phyloP scores from a whole-genome alignment of 352 stramenopile genomes.

The Phytophthora pinifolia region DNA sequence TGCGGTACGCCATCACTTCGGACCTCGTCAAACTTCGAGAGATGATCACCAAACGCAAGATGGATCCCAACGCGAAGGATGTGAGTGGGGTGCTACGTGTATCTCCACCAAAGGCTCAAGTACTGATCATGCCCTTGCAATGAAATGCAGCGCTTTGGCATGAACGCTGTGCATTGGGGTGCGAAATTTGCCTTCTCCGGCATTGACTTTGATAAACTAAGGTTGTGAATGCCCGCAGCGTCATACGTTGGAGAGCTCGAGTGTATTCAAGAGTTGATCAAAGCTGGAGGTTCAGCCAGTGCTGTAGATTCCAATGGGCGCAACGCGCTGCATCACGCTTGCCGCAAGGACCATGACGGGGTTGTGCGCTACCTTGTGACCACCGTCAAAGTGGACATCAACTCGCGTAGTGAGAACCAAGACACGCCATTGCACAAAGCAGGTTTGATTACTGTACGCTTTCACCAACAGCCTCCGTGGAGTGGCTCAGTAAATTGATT shows the following conservation, averaged over 20 bases:
- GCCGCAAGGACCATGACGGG: constrained; percentile 68
- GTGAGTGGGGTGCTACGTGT: constrained; percentile 26
- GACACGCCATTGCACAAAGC: constrained; percentile 84
- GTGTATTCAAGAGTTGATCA: constrained; percentile 57
- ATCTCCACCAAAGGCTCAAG: background rate
- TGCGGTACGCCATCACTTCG: constrained; percentile 53
- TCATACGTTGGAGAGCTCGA: constrained; percentile 58
- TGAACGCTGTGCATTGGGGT: constrained; percentile 84
- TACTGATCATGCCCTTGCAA: background rate
- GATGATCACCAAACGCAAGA: constrained; percentile 52
- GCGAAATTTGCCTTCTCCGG: background rate
- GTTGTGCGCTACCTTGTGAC: constrained; percentile 59
- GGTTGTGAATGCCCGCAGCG: constrained; percentile 22
- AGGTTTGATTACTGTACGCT: constrained; percentile 26
- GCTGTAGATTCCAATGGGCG: constrained; percentile 54
- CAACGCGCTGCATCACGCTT: constrained; percentile 78
- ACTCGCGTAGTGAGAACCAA: constrained; percentile 60
- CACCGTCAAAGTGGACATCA: constrained; percentile 53
- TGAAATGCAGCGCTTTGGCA: constrained; percentile 61
- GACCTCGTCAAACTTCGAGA: constrained; percentile 46
- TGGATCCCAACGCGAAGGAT: constrained; percentile 57
- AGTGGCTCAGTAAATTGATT: background rate
- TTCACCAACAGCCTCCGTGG: background rate
- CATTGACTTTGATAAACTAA: too few species aligned
- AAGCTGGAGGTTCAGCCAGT: constrained; percentile 40